These are phyloP conservation scores for Suillus alpinus DNA, from an alignment of 768 basidiomycete species.

Conservation along the genomic window DNA sequence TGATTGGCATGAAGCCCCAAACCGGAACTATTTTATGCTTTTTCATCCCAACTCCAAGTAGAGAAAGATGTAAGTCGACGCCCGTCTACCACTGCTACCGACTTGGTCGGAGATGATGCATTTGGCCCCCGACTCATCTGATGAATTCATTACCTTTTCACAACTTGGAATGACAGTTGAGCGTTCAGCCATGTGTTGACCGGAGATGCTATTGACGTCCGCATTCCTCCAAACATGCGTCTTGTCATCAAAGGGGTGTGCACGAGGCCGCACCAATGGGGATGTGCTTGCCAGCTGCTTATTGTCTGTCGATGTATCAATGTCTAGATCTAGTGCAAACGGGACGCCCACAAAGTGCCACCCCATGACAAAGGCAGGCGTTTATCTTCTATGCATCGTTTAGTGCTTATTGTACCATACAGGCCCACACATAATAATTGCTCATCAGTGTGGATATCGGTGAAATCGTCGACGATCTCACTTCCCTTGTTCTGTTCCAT, in stretches of 20 bases:
- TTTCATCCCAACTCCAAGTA: background rate
- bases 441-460: background rate
- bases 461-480: background rate
- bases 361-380: background rate
- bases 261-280: background rate
- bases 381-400: background rate
- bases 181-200: background rate
- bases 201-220: background rate
- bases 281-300: background rate
- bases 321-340: background rate
- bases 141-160: background rate
- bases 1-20: background rate
- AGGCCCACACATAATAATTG: background rate
- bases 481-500: background rate
- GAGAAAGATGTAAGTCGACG: background rate
- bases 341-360: background rate
- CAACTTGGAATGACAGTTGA: background rate
- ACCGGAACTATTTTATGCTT: background rate
- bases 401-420: background rate
- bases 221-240: background rate
- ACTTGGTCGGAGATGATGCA: background rate
- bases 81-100: background rate
- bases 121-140: background rate
- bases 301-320: background rate
- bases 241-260: background rate